phyloP scores from a whole-genome alignment of 768 basidiomycete species.

The Amanita pallidorosea region DNA sequence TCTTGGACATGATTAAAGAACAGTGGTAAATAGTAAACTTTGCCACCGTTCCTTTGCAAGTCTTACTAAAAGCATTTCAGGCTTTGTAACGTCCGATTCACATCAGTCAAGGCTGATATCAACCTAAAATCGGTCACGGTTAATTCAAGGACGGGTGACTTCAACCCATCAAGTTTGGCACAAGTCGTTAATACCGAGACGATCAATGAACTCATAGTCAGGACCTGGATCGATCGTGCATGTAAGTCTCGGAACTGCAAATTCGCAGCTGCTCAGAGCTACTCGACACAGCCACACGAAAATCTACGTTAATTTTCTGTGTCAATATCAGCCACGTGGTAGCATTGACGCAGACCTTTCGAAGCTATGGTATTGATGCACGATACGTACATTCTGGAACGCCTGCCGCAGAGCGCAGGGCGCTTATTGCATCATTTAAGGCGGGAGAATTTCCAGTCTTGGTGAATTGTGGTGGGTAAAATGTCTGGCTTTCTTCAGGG shows the following conservation, averaged over 20 bases:
- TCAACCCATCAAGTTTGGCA: constrained; percentile 67
- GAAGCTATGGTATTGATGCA: constrained; percentile 72
- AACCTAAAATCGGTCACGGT: constrained; percentile 58
- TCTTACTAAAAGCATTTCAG: constrained; percentile 25
- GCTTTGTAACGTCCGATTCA: constrained; percentile 84
- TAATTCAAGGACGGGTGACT: constrained; percentile 68
- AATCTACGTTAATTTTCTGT: constrained; percentile 90
- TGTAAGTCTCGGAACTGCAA: constrained; percentile 29
- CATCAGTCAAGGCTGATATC: constrained; percentile 67
- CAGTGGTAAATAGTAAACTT: constrained; percentile 57
- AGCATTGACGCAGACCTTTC: constrained; percentile 63
- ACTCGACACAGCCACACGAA: constrained; percentile 37
- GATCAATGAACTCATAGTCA: constrained; percentile 69
- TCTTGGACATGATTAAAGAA: constrained; percentile 87
- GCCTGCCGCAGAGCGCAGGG: constrained; percentile 48
- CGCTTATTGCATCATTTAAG: constrained; percentile 57
- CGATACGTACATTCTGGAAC: constrained; percentile 69
- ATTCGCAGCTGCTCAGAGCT: neutral
- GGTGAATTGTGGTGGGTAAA: constrained; percentile 70
- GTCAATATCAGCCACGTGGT: constrained; percentile 76
- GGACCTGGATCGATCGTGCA: constrained; percentile 80
- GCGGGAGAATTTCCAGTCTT: constrained; percentile 73
- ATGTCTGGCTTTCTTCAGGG: neutral
- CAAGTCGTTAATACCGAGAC: constrained; percentile 72
- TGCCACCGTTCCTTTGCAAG: neutral